These are phyloP conservation scores for Betula pendula DNA, from an alignment of 306 rosid species.

Conservation along the genomic window DNA sequence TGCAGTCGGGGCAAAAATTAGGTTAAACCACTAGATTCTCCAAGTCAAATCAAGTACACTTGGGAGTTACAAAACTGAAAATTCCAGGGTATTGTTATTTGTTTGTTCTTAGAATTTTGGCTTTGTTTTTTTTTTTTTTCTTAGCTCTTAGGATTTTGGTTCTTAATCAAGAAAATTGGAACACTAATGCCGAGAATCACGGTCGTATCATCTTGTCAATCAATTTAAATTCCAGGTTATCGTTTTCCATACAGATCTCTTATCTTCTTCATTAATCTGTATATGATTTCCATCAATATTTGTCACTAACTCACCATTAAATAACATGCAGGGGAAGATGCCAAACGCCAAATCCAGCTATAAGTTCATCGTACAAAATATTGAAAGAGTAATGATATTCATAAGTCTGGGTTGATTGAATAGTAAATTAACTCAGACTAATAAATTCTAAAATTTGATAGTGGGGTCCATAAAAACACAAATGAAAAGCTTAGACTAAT, in stretches of 20 bases:
- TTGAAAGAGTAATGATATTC: too few relatives aligned
- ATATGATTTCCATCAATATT: background rate
- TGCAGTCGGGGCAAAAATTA: background rate
- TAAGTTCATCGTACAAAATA: too few relatives aligned
- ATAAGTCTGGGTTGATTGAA: too few relatives aligned
- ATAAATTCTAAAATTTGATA: too few relatives aligned
- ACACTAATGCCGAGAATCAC: slow-evolving; percentile 66
- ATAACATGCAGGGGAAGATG: too few relatives aligned
- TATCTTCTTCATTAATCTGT: slow-evolving; percentile 37
- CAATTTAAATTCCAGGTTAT: slow-evolving; percentile 41
- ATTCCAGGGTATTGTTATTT: background rate
- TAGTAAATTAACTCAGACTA: too few relatives aligned
- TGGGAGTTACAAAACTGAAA: background rate
- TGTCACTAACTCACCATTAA: too few relatives aligned
- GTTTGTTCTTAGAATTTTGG: slow-evolving; percentile 11
- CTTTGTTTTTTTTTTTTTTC: too few relatives aligned
- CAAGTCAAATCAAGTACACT: slow-evolving; percentile 8
- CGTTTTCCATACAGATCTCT: slow-evolving; percentile 50
- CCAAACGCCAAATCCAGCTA: too few relatives aligned
- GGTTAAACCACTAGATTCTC: background rate
- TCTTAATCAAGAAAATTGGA: slow-evolving; percentile 32
- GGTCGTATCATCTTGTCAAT: slow-evolving; percentile 37
- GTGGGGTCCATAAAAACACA: too few relatives aligned
- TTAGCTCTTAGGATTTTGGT: slow-evolving; percentile 13
- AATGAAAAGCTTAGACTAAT: too few relatives aligned